Base-by-base conservation (phyloP, 2,329 filamentous ascomycete species). In the Akanthomyces uredinophilus region DNA sequence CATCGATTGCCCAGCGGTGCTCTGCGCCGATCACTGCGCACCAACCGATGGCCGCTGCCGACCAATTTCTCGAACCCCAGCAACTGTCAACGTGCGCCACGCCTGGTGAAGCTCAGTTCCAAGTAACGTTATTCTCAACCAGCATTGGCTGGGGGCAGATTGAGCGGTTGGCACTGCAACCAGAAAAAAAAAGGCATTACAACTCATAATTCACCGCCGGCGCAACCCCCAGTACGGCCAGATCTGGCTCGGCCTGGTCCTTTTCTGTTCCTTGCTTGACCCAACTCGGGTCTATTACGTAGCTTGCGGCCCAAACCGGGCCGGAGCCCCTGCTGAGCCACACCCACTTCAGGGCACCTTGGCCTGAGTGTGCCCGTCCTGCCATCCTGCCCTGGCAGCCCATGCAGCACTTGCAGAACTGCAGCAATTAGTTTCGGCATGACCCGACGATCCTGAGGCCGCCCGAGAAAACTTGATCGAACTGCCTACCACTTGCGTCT, bases 11-110 rank as follows among this genome's bases (percentile, higher is more conserved):
- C 52, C 20, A 50, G 10, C 5, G 14, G 24, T 14, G 39, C 32
- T 51, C 44, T 49, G 32, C n/a, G 47, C 47, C 47, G 57, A 60
- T 60, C 57, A 53, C 39, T 46, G 39, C 57, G n/a, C 39, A 24
- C 37, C 55, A 16, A 46, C 49, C 49, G 39, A 41, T 52, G 37
- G 22, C 44, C 27, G 29, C 27, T 8, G 24, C 20, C 37, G 3
- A 46, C 43, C 11, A 32, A 14, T 32, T 22, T 27, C 24, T 54
- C 14, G 18, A 18, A 35, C 39, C 39, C 43, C 55, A 32, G 20
- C n/a, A 22, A 16, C 55, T 47, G 54, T 29, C 50, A 44, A 10
- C 16, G 24, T 16, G 53, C 39, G 39, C 53, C 53, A 35, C 35
- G 32, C 20, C 41, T 20, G 32, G 2, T 3, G 8, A 20, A 20